Evolutionary conservation across 495 filamentous ascomycete species (phyloP).

Genomic region (Saxispiralis lemnorum): DNA sequence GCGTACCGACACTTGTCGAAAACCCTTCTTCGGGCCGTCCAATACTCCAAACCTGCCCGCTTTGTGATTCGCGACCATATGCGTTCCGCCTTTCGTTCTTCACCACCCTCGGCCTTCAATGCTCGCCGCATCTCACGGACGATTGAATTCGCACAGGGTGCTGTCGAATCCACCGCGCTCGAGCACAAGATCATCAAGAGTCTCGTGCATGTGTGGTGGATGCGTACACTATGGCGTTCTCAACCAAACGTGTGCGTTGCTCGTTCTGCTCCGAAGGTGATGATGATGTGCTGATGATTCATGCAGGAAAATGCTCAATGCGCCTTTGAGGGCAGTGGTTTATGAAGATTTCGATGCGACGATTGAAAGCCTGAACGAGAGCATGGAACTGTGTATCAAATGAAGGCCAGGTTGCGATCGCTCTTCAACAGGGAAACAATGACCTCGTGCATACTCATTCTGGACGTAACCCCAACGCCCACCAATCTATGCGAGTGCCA

Average conservation of each 20-base stretch:
- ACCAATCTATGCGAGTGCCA: no score
- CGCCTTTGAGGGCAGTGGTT: constrained; percentile 8
- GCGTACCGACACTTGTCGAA: constrained; percentile 71
- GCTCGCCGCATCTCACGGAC: constrained; percentile 50
- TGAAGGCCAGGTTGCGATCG: constrained; percentile 4
- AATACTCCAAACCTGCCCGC: constrained; percentile 62
- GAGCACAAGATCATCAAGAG: constrained; percentile 74
- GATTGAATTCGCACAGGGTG: constrained; percentile 54
- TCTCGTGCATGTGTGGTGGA: constrained; percentile 44
- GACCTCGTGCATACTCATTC: no score
- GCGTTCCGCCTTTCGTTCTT: constrained; percentile 51
- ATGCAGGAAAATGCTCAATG: not conserved
- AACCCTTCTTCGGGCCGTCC: constrained; percentile 54
- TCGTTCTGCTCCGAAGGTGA: not conserved
- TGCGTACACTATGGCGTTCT: constrained; percentile 14
- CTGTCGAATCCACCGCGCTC: constrained; percentile 43
- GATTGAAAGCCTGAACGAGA: constrained; percentile 24
- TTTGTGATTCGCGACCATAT: constrained; percentile 46
- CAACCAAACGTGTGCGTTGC: not conserved
- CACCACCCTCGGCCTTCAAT: constrained; percentile 35
- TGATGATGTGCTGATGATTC: not conserved
- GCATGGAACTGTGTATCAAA: constrained; percentile 23
- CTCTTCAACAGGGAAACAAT: no score
- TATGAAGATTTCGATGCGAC: constrained; percentile 24
- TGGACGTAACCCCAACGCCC: no score